These are phyloP conservation scores for Zasmidium cellare DNA, from an alignment of 2,329 filamentous ascomycete genomes.

Conservation along the genomic window DNA sequence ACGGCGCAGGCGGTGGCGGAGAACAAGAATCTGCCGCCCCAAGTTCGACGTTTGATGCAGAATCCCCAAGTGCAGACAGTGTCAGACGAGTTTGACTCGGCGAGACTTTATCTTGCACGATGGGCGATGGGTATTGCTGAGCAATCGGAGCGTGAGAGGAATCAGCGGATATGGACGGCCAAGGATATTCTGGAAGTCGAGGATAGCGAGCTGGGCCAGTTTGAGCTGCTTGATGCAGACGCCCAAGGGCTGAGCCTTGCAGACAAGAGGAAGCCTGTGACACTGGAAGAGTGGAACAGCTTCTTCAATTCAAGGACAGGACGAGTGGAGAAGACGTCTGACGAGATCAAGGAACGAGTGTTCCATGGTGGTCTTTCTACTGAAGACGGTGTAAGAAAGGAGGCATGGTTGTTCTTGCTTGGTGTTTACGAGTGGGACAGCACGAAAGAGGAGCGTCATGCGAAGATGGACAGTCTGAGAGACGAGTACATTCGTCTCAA, in stretches of 20 bases:
- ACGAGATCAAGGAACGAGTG: conserved; percentile 95
- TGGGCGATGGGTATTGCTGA: conserved; percentile 99
- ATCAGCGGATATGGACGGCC: conserved; percentile 88
- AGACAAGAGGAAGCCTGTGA: conserved; percentile 75
- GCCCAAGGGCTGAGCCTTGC: conserved; percentile 70
- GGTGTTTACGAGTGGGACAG: conserved; percentile 94
- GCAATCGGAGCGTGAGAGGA: conserved; percentile 85
- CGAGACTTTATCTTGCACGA: conserved; percentile 85
- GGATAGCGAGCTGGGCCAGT: conserved; percentile 91
- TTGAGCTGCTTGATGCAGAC: conserved; percentile 85
- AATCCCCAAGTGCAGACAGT: conserved; percentile 94
- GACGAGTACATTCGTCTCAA: conserved; percentile 96
- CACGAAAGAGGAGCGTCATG: conserved; percentile 78
- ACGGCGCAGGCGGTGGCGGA: conserved; percentile 91
- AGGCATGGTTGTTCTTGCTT: conserved; percentile 92
- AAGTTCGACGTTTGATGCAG: conserved; percentile 78
- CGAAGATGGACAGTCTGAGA: conserved; percentile 77
- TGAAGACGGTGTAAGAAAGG: conserved; percentile 89
- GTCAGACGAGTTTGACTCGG: conserved; percentile 96
- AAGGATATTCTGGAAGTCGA: conserved; percentile 91
- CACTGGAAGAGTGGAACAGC: conserved; percentile 81
- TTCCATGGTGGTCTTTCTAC: conserved; percentile 91
- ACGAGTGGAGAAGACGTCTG: conserved; percentile 72
- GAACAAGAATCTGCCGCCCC: conserved; percentile 85
- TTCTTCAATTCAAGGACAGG: conserved; percentile 82